A percentile compares a stretch with the other conserved stretches of the same genome.
phyloP scores from a whole-genome alignment of 2,329 filamentous ascomycete species.

The Aspergillus amoenus region DNA sequence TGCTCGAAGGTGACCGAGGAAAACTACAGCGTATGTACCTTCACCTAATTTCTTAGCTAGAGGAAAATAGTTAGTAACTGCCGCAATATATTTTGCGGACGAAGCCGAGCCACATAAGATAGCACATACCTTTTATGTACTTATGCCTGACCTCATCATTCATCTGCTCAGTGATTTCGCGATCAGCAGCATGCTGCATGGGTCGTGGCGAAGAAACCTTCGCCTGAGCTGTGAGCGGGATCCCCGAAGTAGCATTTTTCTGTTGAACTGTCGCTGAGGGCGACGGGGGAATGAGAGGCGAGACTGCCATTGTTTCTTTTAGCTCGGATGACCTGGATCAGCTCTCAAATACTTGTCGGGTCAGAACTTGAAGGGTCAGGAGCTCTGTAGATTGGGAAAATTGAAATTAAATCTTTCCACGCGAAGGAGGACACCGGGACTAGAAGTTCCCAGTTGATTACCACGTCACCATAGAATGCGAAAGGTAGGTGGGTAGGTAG shows the following conservation, averaged over 20 bases:
- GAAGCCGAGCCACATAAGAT: background rate
- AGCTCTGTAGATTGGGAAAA: background rate
- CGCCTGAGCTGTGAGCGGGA: slow-evolving; percentile 22
- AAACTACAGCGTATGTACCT: slow-evolving; percentile 96
- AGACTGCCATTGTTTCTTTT: slow-evolving; percentile 38
- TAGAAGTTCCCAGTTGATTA: background rate
- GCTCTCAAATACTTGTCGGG: background rate
- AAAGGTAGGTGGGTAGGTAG: too few species aligned
- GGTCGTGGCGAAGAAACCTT: slow-evolving; percentile 17
- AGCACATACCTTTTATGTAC: slow-evolving; percentile 74
- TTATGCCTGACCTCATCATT: slow-evolving; percentile 81
- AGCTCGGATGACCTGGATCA: background rate
- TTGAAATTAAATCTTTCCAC: background rate
- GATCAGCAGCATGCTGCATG: slow-evolving; percentile 27
- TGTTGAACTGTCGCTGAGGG: slow-evolving; percentile 35
- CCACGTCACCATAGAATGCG: background rate
- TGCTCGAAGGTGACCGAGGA: slow-evolving; percentile 74
- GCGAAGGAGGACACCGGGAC: background rate
- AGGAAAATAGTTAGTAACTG: background rate
- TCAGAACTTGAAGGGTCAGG: background rate
- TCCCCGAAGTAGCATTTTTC: slow-evolving; percentile 35
- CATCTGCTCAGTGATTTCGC: slow-evolving; percentile 67
- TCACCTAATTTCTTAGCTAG: slow-evolving; percentile 86
- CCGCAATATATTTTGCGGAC: background rate
- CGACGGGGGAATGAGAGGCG: slow-evolving; percentile 42